A percentile compares a stretch with the other conserved stretches of the same genome.
These are phyloP conservation scores for Gracilaria vermiculophylla DNA, from an alignment of 23 red algal genomes.

Conservation along the genomic window DNA sequence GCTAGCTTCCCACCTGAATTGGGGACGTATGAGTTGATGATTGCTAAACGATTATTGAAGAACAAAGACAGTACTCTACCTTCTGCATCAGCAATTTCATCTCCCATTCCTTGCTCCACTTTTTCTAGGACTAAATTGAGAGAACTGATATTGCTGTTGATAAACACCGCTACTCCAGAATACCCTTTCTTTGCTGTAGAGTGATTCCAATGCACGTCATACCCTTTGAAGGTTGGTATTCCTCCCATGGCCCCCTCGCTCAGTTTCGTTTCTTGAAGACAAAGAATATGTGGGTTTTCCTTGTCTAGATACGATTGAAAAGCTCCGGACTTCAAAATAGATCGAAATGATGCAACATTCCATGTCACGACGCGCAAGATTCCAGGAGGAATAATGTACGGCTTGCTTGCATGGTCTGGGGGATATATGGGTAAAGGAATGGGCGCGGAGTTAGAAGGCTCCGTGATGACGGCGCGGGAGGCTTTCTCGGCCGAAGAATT, in stretches of 20 bases:
- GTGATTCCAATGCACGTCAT: constrained; percentile 54
- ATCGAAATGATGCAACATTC: constrained; percentile 73
- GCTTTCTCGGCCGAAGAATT: too few species aligned
- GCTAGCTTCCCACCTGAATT: constrained; percentile 65
- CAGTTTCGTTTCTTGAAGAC: constrained; percentile 81
- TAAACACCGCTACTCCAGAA: constrained; percentile 59
- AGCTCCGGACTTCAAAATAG: constrained; percentile 32
- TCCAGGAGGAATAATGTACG: neutral
- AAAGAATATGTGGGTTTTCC: constrained; percentile 65
- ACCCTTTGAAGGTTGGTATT: constrained; percentile 1
- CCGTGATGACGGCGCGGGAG: too few species aligned
- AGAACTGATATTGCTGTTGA: neutral
- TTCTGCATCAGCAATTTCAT: constrained; percentile 49
- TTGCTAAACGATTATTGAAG: constrained; percentile 22
- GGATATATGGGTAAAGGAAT: neutral
- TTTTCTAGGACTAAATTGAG: neutral
- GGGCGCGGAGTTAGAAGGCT: neutral
- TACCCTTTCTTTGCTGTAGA: constrained; percentile 48
- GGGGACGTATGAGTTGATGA: constrained; percentile 76
- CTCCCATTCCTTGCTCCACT: constrained; percentile 34
- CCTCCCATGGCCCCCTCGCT: constrained; percentile 27
- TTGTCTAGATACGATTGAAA: constrained; percentile 31
- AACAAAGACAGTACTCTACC: constrained; percentile 53
- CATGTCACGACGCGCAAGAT: constrained; percentile 48
- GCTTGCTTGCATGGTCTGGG: neutral